A percentile compares a stretch with the other conserved stretches of the same genome.
Conservation (phyloP, 352 stramenopile species). For the Globisporangium radiosum region DNA sequence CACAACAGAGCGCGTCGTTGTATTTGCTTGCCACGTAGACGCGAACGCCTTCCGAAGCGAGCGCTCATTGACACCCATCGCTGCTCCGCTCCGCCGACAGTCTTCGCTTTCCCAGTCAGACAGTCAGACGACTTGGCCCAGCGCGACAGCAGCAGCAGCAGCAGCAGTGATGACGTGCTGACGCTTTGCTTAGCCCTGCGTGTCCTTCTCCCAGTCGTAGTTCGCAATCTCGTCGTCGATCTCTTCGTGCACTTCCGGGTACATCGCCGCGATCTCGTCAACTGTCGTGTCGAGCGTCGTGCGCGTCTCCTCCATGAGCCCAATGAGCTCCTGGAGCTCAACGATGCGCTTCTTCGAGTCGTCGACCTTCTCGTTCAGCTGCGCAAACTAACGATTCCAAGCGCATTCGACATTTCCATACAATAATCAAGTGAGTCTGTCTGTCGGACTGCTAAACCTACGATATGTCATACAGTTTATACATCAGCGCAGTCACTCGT, state of each 20-base stretch:
- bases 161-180: neutral
- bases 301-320: slow-evolving; percentile 78
- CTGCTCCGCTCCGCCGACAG: no score
- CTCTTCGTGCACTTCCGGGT: slow-evolving; percentile 79
- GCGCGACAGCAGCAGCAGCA: no score
- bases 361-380: slow-evolving; percentile 76
- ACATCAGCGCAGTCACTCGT: slow-evolving; percentile 4
- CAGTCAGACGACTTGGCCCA: no score
- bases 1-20: no score
- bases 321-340: slow-evolving; percentile 81
- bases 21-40: no score
- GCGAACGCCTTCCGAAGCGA: no score
- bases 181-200: slow-evolving; percentile 43
- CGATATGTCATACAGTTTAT: no score
- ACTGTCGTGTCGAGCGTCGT: slow-evolving; percentile 82
- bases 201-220: slow-evolving; percentile 88
- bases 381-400: slow-evolving; percentile 30
- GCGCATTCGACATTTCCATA: no score
- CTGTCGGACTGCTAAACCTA: no score
- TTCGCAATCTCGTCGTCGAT: slow-evolving; percentile 87
- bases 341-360: slow-evolving; percentile 83
- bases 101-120: no score
- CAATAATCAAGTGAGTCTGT: no score
- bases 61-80: no score
- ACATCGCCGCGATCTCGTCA: slow-evolving; percentile 81